These are phyloP conservation scores for Gnomoniopsis sp. DNA, from an alignment of 2,329 filamentous ascomycete genomes.

Conservation along the genomic window DNA sequence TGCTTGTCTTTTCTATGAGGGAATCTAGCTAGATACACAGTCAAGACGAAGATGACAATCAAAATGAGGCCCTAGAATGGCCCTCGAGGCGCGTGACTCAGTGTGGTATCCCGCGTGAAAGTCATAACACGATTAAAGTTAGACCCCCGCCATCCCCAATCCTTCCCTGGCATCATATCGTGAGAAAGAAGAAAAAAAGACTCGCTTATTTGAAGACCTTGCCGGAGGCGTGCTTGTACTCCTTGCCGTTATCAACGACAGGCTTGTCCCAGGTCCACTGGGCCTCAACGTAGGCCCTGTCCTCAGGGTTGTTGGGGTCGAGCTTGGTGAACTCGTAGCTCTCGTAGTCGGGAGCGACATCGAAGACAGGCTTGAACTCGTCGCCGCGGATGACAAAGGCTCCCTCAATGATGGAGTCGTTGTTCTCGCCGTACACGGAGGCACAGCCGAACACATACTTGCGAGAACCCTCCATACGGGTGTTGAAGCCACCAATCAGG, in stretches of 20 bases:
- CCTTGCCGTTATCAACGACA: constrained; percentile 77
- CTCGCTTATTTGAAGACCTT: constrained; percentile 95
- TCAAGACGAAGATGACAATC: not conserved
- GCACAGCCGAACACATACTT: constrained; percentile 95
- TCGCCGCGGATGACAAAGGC: constrained; percentile 94
- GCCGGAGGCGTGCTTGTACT: constrained; percentile 82
- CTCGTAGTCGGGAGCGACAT: constrained; percentile 96
- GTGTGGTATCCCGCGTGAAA: constrained; percentile 13
- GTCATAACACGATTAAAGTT: constrained; percentile 15
- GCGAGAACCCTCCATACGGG: constrained; percentile 92
- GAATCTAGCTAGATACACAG: not conserved
- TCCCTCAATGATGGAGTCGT: constrained; percentile 87
- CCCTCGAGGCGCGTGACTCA: constrained; percentile 3
- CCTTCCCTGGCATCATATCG: constrained; percentile 16
- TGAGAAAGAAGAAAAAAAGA: constrained; percentile 15
- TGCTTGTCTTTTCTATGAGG: constrained; percentile 11
- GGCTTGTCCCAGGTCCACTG: constrained; percentile 93
- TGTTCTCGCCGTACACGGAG: constrained; percentile 85
- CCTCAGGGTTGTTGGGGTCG: constrained; percentile 79
- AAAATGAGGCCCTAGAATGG: not conserved
- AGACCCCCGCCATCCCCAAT: constrained; percentile 11
- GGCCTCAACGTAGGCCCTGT: constrained; percentile 80
- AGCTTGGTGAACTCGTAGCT: constrained; percentile 97
- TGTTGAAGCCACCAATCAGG: constrained; percentile 96
- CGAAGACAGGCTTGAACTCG: constrained; percentile 80